Percentiles rank a stretch among this genome's conserved stretches.
Evolutionary conservation across 2,329 filamentous ascomycete genomes (phyloP).

Genomic region (Fusarium poae): DNA sequence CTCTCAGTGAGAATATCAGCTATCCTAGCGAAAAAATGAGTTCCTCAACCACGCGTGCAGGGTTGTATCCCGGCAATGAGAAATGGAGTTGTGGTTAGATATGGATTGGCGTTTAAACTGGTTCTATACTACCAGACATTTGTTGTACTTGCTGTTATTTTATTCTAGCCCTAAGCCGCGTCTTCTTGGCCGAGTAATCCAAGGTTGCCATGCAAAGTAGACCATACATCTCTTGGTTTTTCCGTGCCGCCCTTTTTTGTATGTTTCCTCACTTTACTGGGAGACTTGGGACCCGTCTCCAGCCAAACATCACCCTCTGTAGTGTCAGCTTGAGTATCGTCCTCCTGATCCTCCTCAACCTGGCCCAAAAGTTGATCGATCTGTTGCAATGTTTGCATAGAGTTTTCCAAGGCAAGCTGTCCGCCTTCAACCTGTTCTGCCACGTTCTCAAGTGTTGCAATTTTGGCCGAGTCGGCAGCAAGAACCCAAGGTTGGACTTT

Average conservation of each 20-base stretch:
- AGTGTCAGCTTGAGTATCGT: slow-evolving; percentile 39
- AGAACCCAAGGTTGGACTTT: slow-evolving; percentile 70
- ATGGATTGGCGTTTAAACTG: slow-evolving; percentile 45
- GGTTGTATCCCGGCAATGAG: slow-evolving; percentile 23
- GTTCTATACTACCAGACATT: slow-evolving; percentile 37
- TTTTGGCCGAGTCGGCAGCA: slow-evolving; percentile 71
- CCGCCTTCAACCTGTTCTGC: slow-evolving; percentile 72
- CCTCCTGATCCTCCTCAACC: slow-evolving; percentile 43
- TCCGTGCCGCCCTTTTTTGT: slow-evolving; percentile 44
- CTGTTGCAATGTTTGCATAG: slow-evolving; percentile 63
- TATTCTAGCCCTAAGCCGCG: slow-evolving; percentile 32
- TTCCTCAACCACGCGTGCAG: neutral
- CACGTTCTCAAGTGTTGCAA: slow-evolving; percentile 68
- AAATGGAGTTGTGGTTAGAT: slow-evolving; percentile 45
- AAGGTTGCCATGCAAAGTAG: slow-evolving; percentile 65
- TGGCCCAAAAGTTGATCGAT: slow-evolving; percentile 63
- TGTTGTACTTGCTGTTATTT: slow-evolving; percentile 28
- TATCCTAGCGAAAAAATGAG: slow-evolving; percentile 68
- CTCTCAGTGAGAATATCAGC: slow-evolving; percentile 83
- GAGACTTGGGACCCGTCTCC: slow-evolving; percentile 46
- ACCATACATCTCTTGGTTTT: slow-evolving; percentile 61
- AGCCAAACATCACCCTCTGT: slow-evolving; percentile 55
- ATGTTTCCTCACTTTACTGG: slow-evolving; percentile 45
- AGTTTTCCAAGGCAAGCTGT: slow-evolving; percentile 66
- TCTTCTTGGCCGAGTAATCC: slow-evolving; percentile 62